These are phyloP conservation scores for Clarkia xantiana DNA, from an alignment of 345 rosid species.

Conservation along the genomic window DNA sequence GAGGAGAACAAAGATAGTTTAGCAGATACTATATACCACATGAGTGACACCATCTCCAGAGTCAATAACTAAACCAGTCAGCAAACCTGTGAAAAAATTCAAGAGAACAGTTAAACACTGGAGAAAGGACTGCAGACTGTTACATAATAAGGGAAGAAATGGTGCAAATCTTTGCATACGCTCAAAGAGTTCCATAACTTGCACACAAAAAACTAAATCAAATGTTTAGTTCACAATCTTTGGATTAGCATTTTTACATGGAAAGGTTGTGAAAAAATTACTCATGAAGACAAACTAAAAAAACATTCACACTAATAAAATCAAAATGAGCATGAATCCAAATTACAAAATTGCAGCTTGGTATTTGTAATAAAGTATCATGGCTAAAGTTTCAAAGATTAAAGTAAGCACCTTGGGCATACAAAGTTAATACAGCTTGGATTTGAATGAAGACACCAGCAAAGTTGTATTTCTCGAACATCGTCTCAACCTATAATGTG, in stretches of 20 bases:
- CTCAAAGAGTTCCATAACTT: neutral
- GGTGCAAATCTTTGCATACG: neutral
- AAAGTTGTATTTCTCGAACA: slow-evolving; percentile 97
- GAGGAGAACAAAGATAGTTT: neutral
- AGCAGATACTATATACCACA: slow-evolving; percentile 47
- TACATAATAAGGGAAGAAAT: neutral
- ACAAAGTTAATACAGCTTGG: slow-evolving; percentile 88
- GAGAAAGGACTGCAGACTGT: neutral
- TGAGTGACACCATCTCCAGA: slow-evolving; percentile 99
- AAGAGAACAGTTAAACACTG: slow-evolving; percentile 12
- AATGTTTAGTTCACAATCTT: too few species aligned
- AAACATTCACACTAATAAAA: too few species aligned
- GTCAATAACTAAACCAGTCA: slow-evolving; percentile 95
- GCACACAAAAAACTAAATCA: too few species aligned
- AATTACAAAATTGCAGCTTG: too few species aligned
- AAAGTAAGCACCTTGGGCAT: slow-evolving; percentile 95
- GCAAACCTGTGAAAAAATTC: slow-evolving; percentile 49
- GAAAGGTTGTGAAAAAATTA: too few species aligned
- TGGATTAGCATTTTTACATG: too few species aligned
- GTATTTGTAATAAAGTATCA: too few species aligned
- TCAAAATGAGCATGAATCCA: too few species aligned
- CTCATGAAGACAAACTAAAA: too few species aligned
- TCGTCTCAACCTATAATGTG: slow-evolving; percentile 64
- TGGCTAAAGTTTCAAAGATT: slow-evolving; percentile 36
- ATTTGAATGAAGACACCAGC: slow-evolving; percentile 94